Evolutionary conservation across 768 basidiomycete species (phyloP), one percentile per base, ranked within the genome.

Genomic region (Termitomyces sp.): DNA sequence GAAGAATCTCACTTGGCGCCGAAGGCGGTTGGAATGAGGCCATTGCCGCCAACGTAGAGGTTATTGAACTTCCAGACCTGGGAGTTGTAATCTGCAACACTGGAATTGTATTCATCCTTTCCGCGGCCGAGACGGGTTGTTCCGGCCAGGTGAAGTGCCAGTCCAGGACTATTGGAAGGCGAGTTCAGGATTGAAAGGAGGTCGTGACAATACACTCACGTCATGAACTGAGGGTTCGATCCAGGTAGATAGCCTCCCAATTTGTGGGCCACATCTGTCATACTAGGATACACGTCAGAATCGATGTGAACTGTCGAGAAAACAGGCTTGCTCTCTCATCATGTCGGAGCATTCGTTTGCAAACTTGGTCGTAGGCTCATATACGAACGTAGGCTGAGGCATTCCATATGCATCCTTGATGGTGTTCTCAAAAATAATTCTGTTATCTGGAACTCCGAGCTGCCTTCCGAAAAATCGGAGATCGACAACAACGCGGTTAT

Each of bases 401-500:
- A 53, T 53, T 39, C 52, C 52, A 53, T 53, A 53, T n/a, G 16
- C 24, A 37, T 53, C 52, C 15, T 24, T 41, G 52, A 53, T 1
- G 13, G 4, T 2, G 39, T 27, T 53, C 52, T 53, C 52, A 6
- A 53, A 53, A n/a, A 53, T 53, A 0, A 53, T 39, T 18, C 37
- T 39, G 18, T 53, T 53, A 2, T 30, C 18, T 18, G 5, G 4
- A 53, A 12, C 16, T 2, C 52, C 52, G 1, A n/a, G 11, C 52
- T 53, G 52, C 24, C 52, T 53, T 27, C 52, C 52, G 6, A 53
- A 53, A 37, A 39, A 53, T 27, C 52, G 37, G 27, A 53, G 52
- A 53, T 53, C 73, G 42, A 74, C 73, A 46, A 73, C 67, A n/a
- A 70, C 54, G 4, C 73, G 68, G 4, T 68, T 53, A 54, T 75